These are phyloP conservation scores for Macrolepiota albuminosa DNA, from an alignment of 768 basidiomycete species.

Conservation along the genomic window DNA sequence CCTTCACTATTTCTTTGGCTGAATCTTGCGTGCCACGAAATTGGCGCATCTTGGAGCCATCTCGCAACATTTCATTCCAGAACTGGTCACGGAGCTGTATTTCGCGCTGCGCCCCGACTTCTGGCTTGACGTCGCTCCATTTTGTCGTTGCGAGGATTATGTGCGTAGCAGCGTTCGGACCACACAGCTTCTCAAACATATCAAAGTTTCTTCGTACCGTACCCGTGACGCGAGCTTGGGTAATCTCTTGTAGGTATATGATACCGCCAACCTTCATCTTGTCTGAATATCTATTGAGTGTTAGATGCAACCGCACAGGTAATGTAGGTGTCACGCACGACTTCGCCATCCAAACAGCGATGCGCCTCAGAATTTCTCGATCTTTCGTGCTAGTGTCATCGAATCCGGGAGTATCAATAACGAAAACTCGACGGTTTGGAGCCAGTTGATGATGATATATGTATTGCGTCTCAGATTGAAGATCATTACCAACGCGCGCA, in stretches of 20 bases:
- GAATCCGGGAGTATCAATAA: slow-evolving; percentile 9
- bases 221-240: slow-evolving; percentile 14
- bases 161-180: slow-evolving; percentile 5
- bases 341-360: slow-evolving; percentile 10
- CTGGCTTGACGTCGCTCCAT: slow-evolving; percentile 28
- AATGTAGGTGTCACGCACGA: background rate
- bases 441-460: slow-evolving; percentile 6
- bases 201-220: slow-evolving; percentile 15
- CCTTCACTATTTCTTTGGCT: slow-evolving; percentile 24
- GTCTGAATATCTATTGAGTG: slow-evolving; percentile 4
- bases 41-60: slow-evolving; percentile 22
- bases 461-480: slow-evolving; percentile 4
- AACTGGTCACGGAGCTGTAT: slow-evolving; percentile 23
- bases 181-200: slow-evolving; percentile 13
- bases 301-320: background rate
- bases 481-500: slow-evolving; percentile 3
- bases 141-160: slow-evolving; percentile 23
- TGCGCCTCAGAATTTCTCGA: slow-evolving; percentile 8
- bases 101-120: slow-evolving; percentile 22
- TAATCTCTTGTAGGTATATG: slow-evolving; percentile 13
- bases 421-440: slow-evolving; percentile 2
- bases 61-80: slow-evolving; percentile 24
- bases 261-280: slow-evolving; percentile 11
- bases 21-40: slow-evolving; percentile 17
- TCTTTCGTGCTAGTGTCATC: slow-evolving; percentile 9